Conservation (phyloP, 2,329 filamentous ascomycete species). For the Cladosporium sp. region DNA sequence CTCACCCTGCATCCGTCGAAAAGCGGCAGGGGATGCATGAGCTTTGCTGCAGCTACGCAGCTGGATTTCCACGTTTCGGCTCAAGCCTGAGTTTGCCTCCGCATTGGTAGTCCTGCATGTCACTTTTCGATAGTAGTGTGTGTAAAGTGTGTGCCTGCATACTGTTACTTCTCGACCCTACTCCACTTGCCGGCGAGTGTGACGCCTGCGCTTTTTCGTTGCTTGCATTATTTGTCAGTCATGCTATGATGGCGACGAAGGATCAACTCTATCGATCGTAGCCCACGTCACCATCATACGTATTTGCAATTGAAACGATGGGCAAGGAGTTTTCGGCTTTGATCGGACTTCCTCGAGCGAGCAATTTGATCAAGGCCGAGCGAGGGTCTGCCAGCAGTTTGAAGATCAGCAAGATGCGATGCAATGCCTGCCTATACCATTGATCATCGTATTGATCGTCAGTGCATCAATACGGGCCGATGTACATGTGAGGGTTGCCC, state of each 20-base stretch:
- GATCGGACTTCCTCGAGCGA: not conserved
- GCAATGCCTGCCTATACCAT: not conserved
- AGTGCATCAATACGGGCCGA: not conserved
- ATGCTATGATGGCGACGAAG: not conserved
- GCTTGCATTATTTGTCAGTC: not conserved
- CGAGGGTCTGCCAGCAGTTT: not conserved
- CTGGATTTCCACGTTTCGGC: constrained; percentile 11
- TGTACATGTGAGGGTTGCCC: constrained; percentile 13
- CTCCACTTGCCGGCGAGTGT: too few species aligned
- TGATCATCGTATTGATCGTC: constrained; percentile 5
- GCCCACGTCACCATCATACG: not conserved
- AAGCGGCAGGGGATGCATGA: not conserved
- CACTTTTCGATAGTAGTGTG: too few species aligned
- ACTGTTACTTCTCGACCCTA: too few species aligned
- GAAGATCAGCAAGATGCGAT: not conserved
- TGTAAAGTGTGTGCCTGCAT: constrained; percentile 4
- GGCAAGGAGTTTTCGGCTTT: not conserved
- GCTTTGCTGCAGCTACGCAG: constrained; percentile 3
- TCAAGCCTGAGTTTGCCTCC: not conserved
- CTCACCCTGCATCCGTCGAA: too few species aligned
- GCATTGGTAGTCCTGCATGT: too few species aligned
- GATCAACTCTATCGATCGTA: not conserved
- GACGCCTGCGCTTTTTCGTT: too few species aligned
- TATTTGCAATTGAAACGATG: not conserved
- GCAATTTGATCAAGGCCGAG: not conserved